Base-by-base conservation (phyloP, 2,329 filamentous ascomycete species). In the Fusarium staphyleae region DNA sequence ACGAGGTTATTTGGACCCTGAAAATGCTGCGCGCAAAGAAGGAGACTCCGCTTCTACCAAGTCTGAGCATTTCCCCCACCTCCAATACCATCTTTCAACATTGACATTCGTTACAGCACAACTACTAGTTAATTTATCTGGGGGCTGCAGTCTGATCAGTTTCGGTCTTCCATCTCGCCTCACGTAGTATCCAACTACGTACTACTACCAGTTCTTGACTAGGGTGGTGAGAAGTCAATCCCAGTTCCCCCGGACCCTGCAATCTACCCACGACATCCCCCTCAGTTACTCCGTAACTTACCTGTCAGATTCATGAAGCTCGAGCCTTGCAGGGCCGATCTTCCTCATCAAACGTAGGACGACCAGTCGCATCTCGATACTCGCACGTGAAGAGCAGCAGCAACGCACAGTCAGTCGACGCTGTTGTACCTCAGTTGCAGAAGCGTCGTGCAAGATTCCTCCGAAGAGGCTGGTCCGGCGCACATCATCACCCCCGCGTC, bases 401-500 rank as follows among this genome's bases (percentile, higher is more conserved):
- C 24, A 47, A 29, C 28, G 28, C 19, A n/a, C n/a, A n/a, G n/a
- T n/a, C n/a, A 22, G 19, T 28, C 28, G n/a, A 45, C 42, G n/a
- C 35, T 39, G 28, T 15, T 24, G 18, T 47, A 16, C 39, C 44
- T 47, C 34, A 34, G 44, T 22, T 30, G 15, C 29, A 29, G 26
- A 15, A 22, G 34, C 44, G 39, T 34, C 32, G 34, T 48, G 44
- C 16, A 26, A 48, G 35, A 28, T 18, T 39, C 44, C 44, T 30
- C 16, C 19, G 12, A 40, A 41, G 15, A 43, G 48, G 39, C 55
- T 53, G 50, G 43, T 26, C 44, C 44, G 44, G 49, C 26, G 58
- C 45, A 47, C 48, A 62, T 52, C 58, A 55, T 47, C 56, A 47
- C 58, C 53, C 34, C 41, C 57, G 16, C 47, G 48, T 26, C 42